Conservation (phyloP, 1,284 basidiomycete species). For the Apiotrichum montevideense region DNA sequence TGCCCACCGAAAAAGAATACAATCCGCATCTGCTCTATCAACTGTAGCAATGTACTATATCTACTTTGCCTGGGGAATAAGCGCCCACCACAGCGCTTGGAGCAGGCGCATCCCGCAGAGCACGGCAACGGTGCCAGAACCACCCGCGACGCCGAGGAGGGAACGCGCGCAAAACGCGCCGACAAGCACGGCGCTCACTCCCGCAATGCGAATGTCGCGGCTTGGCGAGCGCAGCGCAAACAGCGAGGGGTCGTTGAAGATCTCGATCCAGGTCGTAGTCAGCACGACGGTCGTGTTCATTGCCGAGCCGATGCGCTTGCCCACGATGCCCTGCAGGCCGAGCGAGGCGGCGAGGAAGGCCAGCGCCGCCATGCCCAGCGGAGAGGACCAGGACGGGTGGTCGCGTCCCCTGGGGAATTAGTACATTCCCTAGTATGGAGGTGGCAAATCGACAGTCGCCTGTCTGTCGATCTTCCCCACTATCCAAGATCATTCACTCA, state of each 20-base stretch:
- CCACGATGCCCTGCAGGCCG: slow-evolving; percentile 70
- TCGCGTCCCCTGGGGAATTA: slow-evolving; percentile 47
- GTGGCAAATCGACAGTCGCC: no score
- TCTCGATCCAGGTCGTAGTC: slow-evolving; percentile 79
- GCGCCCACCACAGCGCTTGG: slow-evolving; percentile 62
- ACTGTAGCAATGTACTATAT: no score
- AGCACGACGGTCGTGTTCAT: slow-evolving; percentile 57
- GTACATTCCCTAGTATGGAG: background rate
- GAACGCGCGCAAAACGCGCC: slow-evolving; percentile 68
- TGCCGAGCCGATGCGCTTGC: slow-evolving; percentile 66
- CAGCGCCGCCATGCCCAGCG: slow-evolving; percentile 60
- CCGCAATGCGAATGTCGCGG: slow-evolving; percentile 68
- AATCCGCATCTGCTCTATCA: no score
- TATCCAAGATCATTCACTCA: slow-evolving; percentile 30
- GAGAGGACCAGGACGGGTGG: slow-evolving; percentile 63
- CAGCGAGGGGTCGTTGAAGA: slow-evolving; percentile 69
- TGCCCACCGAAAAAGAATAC: no score
- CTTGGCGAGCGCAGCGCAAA: slow-evolving; percentile 53
- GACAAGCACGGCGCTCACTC: slow-evolving; percentile 62
- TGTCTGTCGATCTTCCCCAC: no score
- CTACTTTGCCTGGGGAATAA: slow-evolving; percentile 49
- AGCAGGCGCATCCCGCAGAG: slow-evolving; percentile 61
- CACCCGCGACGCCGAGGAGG: slow-evolving; percentile 53
- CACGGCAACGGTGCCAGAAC: slow-evolving; percentile 45
- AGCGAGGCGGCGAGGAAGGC: slow-evolving; percentile 71